phyloP scores from a whole-genome alignment of 2,329 filamentous ascomycete genomes.

The Pseudogymnoascus sp. region DNA sequence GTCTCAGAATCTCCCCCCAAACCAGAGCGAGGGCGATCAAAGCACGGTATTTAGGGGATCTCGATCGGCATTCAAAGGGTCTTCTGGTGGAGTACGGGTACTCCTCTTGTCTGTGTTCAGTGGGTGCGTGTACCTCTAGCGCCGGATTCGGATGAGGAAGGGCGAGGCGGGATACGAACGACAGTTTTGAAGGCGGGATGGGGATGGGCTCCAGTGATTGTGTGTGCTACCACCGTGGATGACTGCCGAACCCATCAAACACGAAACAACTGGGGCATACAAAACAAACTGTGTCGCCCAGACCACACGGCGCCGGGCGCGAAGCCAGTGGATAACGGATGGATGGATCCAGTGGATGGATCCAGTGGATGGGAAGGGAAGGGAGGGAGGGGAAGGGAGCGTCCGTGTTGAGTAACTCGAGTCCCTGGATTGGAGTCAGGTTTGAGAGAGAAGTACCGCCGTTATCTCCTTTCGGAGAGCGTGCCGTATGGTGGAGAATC shows the following conservation, averaged over 20 bases:
- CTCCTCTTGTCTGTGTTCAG: neutral
- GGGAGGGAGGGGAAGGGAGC: neutral
- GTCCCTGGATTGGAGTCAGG: neutral
- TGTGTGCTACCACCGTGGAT: neutral
- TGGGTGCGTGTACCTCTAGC: neutral
- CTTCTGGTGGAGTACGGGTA: neutral
- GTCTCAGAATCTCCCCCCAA: neutral
- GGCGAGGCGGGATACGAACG: neutral
- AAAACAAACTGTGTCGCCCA: neutral
- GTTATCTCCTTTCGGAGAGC: neutral
- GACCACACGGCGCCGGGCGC: neutral
- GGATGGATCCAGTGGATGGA: neutral
- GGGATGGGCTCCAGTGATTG: neutral
- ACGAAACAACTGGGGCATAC: neutral
- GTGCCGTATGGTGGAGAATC: neutral
- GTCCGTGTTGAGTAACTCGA: conserved; percentile 2
- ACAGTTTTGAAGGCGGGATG: conserved; percentile 4
- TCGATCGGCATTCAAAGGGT: conserved; percentile 2
- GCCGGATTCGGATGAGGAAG: neutral
- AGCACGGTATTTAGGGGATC: conserved; percentile 1
- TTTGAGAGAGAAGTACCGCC: too few relatives aligned
- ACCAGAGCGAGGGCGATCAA: neutral
- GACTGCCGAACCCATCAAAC: neutral
- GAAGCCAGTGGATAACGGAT: neutral
- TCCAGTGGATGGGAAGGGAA: neutral